These are phyloP conservation scores for Inonotus hispidus DNA, from an alignment of 1,284 basidiomycete genomes.

Conservation along the genomic window DNA sequence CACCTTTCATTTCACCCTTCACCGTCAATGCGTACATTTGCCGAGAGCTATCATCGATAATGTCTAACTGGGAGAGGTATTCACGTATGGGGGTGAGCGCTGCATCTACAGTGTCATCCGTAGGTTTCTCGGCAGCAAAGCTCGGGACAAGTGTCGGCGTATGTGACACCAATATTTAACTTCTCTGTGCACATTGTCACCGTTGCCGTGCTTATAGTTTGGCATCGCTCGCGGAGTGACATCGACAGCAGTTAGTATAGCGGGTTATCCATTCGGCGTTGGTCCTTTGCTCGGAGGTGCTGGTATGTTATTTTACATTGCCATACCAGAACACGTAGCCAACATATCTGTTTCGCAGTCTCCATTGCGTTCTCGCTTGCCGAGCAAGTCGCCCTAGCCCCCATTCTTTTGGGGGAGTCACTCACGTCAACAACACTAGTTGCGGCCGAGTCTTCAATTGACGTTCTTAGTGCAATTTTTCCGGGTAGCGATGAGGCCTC, in stretches of 20 bases:
- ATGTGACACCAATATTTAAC: constrained; percentile 24
- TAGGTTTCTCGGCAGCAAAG: constrained; percentile 66
- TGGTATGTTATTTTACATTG: constrained; percentile 31
- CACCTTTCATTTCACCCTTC: neutral
- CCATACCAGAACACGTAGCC: neutral
- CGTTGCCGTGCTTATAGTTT: constrained; percentile 41
- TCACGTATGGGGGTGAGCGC: constrained; percentile 56
- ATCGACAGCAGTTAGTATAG: constrained; percentile 49
- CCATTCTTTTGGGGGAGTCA: constrained; percentile 67
- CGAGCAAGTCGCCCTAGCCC: constrained; percentile 65
- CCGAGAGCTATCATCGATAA: neutral
- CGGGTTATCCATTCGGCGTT: constrained; percentile 55
- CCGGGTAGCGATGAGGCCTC: constrained; percentile 72
- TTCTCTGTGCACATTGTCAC: neutral
- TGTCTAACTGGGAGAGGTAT: constrained; percentile 51
- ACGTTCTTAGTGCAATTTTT: constrained; percentile 64
- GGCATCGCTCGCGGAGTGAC: constrained; percentile 59
- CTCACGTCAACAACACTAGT: constrained; percentile 69
- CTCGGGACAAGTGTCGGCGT: constrained; percentile 62
- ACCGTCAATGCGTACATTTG: neutral
- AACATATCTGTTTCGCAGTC: constrained; percentile 34
- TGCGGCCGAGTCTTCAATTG: constrained; percentile 68
- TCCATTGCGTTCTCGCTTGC: constrained; percentile 57
- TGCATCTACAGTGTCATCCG: constrained; percentile 52
- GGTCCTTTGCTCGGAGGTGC: constrained; percentile 52